Percentiles rank a stretch among this genome's conserved stretches.
Evolutionary conservation across 148 eudicot species (phyloP).

Genomic region (Oxyria digyna): DNA sequence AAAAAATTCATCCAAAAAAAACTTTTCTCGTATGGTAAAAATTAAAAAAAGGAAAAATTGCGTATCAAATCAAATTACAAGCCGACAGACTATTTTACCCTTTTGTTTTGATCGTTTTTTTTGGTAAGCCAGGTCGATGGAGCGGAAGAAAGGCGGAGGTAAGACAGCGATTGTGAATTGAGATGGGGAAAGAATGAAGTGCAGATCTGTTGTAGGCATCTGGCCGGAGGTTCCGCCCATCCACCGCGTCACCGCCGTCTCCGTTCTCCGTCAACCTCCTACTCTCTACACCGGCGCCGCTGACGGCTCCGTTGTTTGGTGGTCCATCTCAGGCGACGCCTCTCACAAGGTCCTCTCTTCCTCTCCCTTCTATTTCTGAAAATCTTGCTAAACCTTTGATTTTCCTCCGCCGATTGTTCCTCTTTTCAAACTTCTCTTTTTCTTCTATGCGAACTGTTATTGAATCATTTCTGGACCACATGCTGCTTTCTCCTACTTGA

Average conservation of each 20-base stretch:
- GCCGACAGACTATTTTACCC: too few species aligned
- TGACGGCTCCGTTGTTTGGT: constrained; percentile 95
- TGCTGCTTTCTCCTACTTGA: neutral
- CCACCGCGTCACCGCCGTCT: constrained; percentile 64
- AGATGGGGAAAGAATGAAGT: constrained; percentile 38
- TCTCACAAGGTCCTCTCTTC: constrained; percentile 16
- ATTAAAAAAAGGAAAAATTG: too few species aligned
- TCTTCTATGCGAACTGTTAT: neutral
- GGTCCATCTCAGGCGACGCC: constrained; percentile 42
- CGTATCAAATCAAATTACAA: too few species aligned
- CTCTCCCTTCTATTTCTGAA: neutral
- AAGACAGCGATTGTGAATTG: neutral
- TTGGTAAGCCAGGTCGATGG: too few species aligned
- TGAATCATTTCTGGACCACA: neutral
- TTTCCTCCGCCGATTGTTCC: neutral
- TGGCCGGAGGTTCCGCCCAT: constrained; percentile 80
- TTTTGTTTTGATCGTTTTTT: too few species aligned
- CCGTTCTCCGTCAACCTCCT: constrained; percentile 38
- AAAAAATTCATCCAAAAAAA: too few species aligned
- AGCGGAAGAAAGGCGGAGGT: neutral
- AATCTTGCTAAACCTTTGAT: neutral
- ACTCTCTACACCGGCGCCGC: constrained; percentile 91
- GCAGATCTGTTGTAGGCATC: constrained; percentile 70
- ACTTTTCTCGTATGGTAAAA: too few species aligned
- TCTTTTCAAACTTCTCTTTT: neutral